phyloP scores from a whole-genome alignment of 805 yeast species.

The Yarrowia phangngaensis region DNA sequence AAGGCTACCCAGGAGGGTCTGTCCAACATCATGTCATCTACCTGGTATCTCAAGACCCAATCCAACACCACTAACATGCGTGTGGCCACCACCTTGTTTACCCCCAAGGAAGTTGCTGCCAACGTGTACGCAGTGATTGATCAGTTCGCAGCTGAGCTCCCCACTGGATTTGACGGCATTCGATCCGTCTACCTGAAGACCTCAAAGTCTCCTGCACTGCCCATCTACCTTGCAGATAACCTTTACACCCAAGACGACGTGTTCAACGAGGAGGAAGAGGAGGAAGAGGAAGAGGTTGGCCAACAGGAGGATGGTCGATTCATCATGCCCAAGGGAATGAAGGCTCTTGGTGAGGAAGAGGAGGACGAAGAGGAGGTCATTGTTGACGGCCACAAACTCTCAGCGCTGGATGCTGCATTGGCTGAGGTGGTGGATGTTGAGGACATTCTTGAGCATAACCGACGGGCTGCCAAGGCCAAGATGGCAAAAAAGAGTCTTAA shows the following conservation, averaged over 20 bases:
- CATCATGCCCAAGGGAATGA: conserved; percentile 27
- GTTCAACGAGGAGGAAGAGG: conserved; percentile 37
- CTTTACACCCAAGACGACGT: conserved; percentile 50
- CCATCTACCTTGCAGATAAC: conserved; percentile 67
- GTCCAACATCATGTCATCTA: conserved; percentile 52
- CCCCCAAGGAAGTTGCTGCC: conserved; percentile 50
- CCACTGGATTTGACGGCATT: conserved; percentile 37
- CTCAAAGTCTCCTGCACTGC: conserved; percentile 72
- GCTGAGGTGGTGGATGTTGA: conserved; percentile 79
- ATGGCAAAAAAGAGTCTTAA: conserved; percentile 26
- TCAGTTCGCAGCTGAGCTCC: conserved; percentile 41
- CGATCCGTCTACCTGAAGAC: conserved; percentile 60
- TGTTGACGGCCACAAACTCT: conserved; percentile 43
- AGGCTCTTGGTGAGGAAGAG: conserved; percentile 34
- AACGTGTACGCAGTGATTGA: conserved; percentile 57
- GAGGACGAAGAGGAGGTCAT: conserved; percentile 32
- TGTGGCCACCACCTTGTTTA: conserved; percentile 46
- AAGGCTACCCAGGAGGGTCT: conserved; percentile 57
- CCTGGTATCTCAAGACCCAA: conserved; percentile 65
- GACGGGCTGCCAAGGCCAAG: conserved; percentile 46
- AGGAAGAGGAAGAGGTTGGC: conserved; percentile 31
- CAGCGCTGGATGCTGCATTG: conserved; percentile 70
- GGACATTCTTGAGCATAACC: conserved; percentile 58
- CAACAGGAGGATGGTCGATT: conserved; percentile 23
- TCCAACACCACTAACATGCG: conserved; percentile 64